Evolutionary conservation across 257 asterid genomes (phyloP).

Genomic region (Jasminum sambac): DNA sequence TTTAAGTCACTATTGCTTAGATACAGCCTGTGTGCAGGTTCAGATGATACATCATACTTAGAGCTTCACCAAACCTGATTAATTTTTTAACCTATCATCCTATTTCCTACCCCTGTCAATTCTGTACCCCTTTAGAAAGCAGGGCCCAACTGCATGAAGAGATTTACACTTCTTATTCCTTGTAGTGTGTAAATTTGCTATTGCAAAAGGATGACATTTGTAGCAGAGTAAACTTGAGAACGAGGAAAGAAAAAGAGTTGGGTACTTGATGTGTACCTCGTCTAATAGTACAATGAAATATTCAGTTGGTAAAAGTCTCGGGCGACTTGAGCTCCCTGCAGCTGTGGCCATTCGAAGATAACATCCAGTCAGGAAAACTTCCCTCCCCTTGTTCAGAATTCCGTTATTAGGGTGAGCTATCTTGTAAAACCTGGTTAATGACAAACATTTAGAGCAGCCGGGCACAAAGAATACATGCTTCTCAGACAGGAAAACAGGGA

Average conservation of each 20-base stretch:
- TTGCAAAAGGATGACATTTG: background rate
- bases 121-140: background rate
- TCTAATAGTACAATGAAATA: slow-evolving; percentile 77
- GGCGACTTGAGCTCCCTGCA: slow-evolving; percentile 43
- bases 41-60: slow-evolving; percentile 2
- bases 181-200: background rate
- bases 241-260: slow-evolving; percentile 5
- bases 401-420: slow-evolving; percentile 78
- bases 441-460: slow-evolving; percentile 25
- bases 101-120: background rate
- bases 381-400: slow-evolving; percentile 80
- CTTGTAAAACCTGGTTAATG: slow-evolving; percentile 67
- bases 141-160: background rate
- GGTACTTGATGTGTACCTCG: slow-evolving; percentile 49
- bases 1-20: slow-evolving; percentile 3
- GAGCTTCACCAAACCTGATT: background rate
- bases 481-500: background rate
- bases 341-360: slow-evolving; percentile 71
- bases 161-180: background rate
- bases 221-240: slow-evolving; percentile 14
- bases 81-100: slow-evolving; percentile 8
- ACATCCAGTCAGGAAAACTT: slow-evolving; percentile 89
- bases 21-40: background rate
- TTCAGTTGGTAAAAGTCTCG: slow-evolving; percentile 92
- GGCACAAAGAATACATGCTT: background rate